Conservation (phyloP, 805 yeast genomes). For the Ogataea naganishii region DNA sequence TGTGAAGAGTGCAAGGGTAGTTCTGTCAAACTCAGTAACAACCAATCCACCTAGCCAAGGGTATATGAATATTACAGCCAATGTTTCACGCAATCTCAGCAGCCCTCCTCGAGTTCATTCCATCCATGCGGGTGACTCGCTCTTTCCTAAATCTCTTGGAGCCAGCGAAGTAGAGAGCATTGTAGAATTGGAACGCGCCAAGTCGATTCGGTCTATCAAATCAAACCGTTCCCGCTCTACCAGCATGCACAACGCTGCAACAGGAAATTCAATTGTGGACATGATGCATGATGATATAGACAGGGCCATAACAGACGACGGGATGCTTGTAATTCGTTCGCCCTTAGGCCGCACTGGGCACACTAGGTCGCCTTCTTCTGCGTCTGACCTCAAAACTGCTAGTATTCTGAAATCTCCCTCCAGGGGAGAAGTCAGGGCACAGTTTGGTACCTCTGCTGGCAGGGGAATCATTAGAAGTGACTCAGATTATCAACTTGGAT, state of each 20-base stretch:
- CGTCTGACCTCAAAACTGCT: no score
- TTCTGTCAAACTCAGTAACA: background rate
- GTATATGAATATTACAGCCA: no score
- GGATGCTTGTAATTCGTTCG: constrained; percentile 36
- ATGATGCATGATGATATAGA: constrained; percentile 13
- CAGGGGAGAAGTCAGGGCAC: no score
- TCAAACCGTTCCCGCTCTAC: constrained; percentile 10
- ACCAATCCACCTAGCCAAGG: no score
- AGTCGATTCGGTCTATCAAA: constrained; percentile 46
- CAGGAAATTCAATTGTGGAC: constrained; percentile 17
- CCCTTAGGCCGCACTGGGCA: no score
- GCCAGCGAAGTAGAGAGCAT: constrained; percentile 68
- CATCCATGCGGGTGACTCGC: constrained; percentile 44
- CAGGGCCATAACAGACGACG: constrained; percentile 23
- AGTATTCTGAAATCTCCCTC: no score
- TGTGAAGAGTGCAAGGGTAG: background rate
- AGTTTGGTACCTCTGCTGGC: no score
- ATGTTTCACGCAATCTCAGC: constrained; percentile 4
- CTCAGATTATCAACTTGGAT: constrained; percentile 1
- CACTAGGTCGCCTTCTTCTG: no score
- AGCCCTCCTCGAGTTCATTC: constrained; percentile 11
- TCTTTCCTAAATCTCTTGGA: constrained; percentile 65
- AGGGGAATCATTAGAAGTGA: no score
- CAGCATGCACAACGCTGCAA: no score
- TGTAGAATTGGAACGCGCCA: constrained; percentile 59